A percentile compares a stretch with the other conserved stretches of the same genome.
Conservation (phyloP, 768 basidiomycete genomes). For the Pisolithus microcarpus region DNA sequence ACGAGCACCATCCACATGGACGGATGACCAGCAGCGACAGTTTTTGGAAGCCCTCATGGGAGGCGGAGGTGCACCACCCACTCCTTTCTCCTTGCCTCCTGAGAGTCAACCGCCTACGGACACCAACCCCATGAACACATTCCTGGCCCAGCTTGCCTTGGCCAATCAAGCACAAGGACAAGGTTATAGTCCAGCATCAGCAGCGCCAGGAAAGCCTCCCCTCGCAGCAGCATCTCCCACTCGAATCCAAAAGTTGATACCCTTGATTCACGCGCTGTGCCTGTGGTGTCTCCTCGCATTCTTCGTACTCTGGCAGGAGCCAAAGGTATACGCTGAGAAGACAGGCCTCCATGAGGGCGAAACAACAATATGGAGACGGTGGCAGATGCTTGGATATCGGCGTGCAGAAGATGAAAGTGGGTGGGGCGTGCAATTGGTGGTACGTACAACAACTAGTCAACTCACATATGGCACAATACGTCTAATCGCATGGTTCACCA, state of each 20-base stretch:
- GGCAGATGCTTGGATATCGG: conserved; percentile 48
- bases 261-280: conserved; percentile 55
- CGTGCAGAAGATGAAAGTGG: conserved; percentile 25
- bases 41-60: conserved; percentile 60
- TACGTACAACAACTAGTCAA: conserved; percentile 29
- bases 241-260: conserved; percentile 52
- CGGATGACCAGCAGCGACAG: conserved; percentile 60
- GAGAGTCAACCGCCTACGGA: conserved; percentile 16
- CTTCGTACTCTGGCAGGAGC: conserved; percentile 64
- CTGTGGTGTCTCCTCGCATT: conserved; percentile 61
- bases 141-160: conserved; percentile 28
- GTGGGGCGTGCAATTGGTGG: conserved; percentile 52
- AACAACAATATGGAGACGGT: conserved; percentile 45
- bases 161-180: conserved; percentile 20
- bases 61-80: conserved; percentile 18
- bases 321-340: conserved; percentile 37
- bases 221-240: conserved; percentile 24
- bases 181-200: conserved; percentile 12
- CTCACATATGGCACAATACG: not conserved
- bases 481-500: conserved; percentile 22
- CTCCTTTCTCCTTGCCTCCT: conserved; percentile 18
- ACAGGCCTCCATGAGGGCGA: conserved; percentile 27
- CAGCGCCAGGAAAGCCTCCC: conserved; percentile 17
- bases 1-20: conserved; percentile 56
- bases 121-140: conserved; percentile 39